Evolutionary conservation across 306 rosid species (phyloP), one percentile per base, ranked within the genome.

Genomic region (Medicago lupulina): DNA sequence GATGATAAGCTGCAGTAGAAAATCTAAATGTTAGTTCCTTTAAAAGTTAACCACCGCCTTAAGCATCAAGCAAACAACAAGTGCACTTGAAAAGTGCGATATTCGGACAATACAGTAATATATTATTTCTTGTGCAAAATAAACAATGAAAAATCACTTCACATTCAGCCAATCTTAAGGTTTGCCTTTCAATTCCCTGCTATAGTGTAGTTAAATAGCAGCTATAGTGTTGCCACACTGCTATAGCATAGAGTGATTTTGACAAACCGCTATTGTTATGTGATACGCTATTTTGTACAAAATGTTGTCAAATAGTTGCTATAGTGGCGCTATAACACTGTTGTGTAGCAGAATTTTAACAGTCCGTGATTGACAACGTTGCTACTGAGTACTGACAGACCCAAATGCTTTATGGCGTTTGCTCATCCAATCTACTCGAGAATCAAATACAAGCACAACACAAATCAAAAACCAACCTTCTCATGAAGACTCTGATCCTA

Each of bases 1-100:
- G 82, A 76, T 73, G 62, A 72, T 34, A 53, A 75, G 77, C 96
- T 87, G 91, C 84, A 77, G 70, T 62, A 58, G 38, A 66, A 67
- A 81, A 19, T 58, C 47, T n/a, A 71, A 70, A 50, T 5, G n/a
- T 70, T 16, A 53, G 53, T 50, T 43, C 60, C 54, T 53, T 15
- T n/a, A 46, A 51, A 55, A 72, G 57, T 43, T 50, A 73, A 18
- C 16, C 43, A 62, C 18, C 7, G 64, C 70, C 67, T 57, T 28
- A 55, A 70, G 71, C 75, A 61, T 51, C 80, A 78, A 70, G 25
- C 15, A 7, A 72, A 0, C 31, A 3, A 71, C 44, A 67, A 31
- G 23, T 31, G 23, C 50, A 43, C 64, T 9, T 13, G 23, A 28
- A 44, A 61, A 61, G 59, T 36, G 46, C 38, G 47, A 25, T 9